Conservation (phyloP, 352 stramenopile species). For the Globisporangium takayamanum region DNA sequence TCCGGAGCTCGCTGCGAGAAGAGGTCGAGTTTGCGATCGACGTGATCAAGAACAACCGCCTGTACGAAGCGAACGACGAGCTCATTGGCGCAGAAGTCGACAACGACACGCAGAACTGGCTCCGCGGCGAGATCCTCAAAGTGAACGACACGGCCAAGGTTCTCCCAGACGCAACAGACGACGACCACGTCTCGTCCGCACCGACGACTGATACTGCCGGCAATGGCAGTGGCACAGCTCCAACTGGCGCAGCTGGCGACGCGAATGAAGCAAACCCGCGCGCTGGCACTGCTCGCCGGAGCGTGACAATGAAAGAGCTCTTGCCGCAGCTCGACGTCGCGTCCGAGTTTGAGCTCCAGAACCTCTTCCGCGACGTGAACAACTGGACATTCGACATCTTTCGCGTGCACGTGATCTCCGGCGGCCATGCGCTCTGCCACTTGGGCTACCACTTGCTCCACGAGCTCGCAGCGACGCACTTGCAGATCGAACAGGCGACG, state of each 20-base stretch:
- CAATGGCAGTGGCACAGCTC: conserved; percentile 8
- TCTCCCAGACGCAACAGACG: conserved; percentile 35
- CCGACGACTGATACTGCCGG: not conserved
- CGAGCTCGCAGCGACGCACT: conserved; percentile 43
- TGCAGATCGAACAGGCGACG: conserved; percentile 55
- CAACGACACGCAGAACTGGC: conserved; percentile 80
- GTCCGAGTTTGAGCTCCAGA: conserved; percentile 66
- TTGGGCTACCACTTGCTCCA: conserved; percentile 74
- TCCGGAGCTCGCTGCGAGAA: conserved; percentile 38
- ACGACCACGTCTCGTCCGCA: conserved; percentile 8
- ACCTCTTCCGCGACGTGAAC: conserved; percentile 39
- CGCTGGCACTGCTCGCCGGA: conserved; percentile 8
- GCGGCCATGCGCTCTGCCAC: conserved; percentile 66
- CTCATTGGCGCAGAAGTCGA: conserved; percentile 64
- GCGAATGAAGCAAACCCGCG: not conserved
- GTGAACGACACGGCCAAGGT: conserved; percentile 64
- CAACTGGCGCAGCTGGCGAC: not conserved
- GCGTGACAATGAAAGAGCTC: conserved; percentile 60
- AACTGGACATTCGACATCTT: conserved; percentile 82
- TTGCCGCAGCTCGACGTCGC: conserved; percentile 49
- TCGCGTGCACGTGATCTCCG: conserved; percentile 54
- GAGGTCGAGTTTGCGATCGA: conserved; percentile 82
- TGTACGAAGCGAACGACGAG: conserved; percentile 79
- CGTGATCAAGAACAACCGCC: conserved; percentile 78
- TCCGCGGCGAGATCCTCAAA: conserved; percentile 70